Conservation (phyloP, 768 basidiomycete species). For the Krasilnikovozyma curviuscula region DNA sequence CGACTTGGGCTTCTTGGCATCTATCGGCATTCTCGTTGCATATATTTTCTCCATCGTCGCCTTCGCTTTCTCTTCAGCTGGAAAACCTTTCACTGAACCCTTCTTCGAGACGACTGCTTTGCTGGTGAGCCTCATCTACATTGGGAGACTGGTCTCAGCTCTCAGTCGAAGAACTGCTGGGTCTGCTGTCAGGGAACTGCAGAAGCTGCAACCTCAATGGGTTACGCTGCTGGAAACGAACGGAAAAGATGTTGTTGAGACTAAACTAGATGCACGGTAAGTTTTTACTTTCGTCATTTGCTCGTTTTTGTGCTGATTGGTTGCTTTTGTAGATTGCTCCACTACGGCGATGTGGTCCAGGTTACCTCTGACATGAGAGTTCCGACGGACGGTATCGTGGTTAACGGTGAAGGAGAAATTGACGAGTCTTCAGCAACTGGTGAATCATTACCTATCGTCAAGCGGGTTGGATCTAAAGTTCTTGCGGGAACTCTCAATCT, state of each 20-base stretch:
- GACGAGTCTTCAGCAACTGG: constrained; percentile 34
- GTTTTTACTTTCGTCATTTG: background rate
- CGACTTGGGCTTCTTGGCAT: constrained; percentile 30
- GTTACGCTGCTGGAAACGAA: constrained; percentile 23
- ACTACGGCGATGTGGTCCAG: constrained; percentile 28
- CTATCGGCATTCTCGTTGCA: constrained; percentile 29
- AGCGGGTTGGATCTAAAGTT: constrained; percentile 24
- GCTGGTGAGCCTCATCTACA: constrained; percentile 30
- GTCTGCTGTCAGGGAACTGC: constrained; percentile 26
- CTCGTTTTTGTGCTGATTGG: background rate
- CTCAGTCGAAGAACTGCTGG: constrained; percentile 26
- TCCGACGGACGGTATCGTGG: constrained; percentile 30
- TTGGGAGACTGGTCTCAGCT: constrained; percentile 29
- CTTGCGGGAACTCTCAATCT: constrained; percentile 31
- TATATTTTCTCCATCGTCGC: constrained; percentile 31
- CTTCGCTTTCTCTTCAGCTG: constrained; percentile 25
- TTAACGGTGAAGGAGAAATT: constrained; percentile 26
- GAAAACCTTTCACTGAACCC: constrained; percentile 22
- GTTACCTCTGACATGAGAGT: constrained; percentile 26
- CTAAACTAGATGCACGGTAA: background rate
- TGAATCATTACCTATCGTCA: constrained; percentile 29
- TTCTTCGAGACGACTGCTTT: constrained; percentile 34
- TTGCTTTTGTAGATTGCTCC: constrained; percentile 24
- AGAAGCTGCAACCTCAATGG: constrained; percentile 23
- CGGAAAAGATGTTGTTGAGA: background rate